These are phyloP conservation scores for Penicillium coffeae DNA, from an alignment of 495 filamentous ascomycete genomes.

Conservation along the genomic window DNA sequence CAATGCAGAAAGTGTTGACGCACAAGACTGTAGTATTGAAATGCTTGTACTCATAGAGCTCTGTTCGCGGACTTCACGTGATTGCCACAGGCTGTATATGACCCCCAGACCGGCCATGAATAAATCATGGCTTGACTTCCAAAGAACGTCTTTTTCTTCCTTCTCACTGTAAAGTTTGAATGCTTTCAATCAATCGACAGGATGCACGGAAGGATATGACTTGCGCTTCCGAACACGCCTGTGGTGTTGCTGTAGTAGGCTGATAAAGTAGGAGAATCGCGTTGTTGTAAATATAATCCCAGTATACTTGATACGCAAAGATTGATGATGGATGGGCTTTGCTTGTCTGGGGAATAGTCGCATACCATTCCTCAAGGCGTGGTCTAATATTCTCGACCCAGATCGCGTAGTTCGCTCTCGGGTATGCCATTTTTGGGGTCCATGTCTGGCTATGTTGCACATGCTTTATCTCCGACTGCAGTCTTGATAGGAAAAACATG, in stretches of 20 bases:
- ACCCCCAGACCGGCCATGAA: constrained; percentile 1
- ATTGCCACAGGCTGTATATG: constrained; percentile 1
- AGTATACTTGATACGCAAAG: constrained; percentile 1
- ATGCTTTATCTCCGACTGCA: constrained; percentile 1
- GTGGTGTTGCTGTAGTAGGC: not conserved
- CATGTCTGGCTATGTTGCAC: not conserved
- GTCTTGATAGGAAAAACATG: not conserved
- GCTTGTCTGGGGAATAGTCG: not conserved
- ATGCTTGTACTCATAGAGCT: not conserved
- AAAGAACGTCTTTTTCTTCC: not conserved
- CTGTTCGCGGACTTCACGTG: not conserved
- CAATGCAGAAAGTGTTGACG: not conserved
- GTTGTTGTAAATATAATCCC: not conserved
- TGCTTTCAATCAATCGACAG: not conserved
- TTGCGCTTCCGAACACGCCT: not conserved
- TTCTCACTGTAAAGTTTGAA: constrained; percentile 3
- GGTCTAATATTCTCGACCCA: constrained; percentile 3
- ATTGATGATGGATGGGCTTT: not conserved
- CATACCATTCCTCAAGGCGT: not conserved
- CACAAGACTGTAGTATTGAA: not conserved
- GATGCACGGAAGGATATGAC: not conserved
- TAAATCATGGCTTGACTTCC: constrained; percentile 1
- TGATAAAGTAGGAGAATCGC: not conserved
- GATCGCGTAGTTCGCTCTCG: not conserved
- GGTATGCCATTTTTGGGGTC: not conserved